phyloP scores from a whole-genome alignment of 225 moss, liverwort and hornwort species.

The Physcomitrellopsis africana region DNA sequence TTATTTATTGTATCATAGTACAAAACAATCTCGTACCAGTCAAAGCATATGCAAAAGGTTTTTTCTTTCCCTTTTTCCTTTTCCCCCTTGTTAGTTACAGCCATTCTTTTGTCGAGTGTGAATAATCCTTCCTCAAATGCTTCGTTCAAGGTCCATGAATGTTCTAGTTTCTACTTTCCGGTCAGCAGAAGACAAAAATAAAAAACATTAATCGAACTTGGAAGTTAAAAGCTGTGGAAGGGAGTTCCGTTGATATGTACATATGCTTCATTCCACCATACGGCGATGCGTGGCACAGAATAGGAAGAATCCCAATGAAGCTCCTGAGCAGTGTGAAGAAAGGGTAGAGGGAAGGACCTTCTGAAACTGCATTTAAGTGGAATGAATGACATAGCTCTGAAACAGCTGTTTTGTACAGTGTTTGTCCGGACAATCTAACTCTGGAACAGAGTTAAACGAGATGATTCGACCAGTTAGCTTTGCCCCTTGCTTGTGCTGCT shows the following conservation, averaged over 20 bases:
- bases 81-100: neutral
- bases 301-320: too few relatives aligned
- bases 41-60: constrained; percentile 17
- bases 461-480: neutral
- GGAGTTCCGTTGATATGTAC: neutral
- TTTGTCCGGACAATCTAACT: neutral
- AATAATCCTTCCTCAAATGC: too few relatives aligned
- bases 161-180: too few relatives aligned
- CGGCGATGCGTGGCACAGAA: too few relatives aligned
- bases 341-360: neutral
- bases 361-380: too few relatives aligned
- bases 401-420: too few relatives aligned
- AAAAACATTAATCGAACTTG: too few relatives aligned
- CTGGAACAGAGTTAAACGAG: neutral
- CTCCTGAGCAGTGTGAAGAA: neutral
- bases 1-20: constrained; percentile 35
- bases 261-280: neutral
- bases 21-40: constrained; percentile 20
- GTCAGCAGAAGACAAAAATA: too few relatives aligned
- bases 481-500: neutral
- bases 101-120: neutral
- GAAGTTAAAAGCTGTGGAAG: neutral
- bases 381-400: too few relatives aligned
- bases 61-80: neutral
- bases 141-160: too few relatives aligned